Evolutionary conservation across 345 rosid species (phyloP).

Genomic region (Syzygium grande): DNA sequence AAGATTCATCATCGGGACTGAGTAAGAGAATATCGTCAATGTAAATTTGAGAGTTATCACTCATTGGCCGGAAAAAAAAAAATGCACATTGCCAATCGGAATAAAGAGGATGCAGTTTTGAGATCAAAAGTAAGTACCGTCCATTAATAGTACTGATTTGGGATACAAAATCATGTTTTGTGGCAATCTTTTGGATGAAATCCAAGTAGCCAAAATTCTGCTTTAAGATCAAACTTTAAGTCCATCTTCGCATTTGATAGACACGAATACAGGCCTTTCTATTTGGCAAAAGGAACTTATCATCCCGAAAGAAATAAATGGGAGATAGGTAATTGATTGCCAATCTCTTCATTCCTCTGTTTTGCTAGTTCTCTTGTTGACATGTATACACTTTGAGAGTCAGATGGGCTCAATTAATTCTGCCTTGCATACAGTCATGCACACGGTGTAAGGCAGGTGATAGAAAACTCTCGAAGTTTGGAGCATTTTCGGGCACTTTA

Average conservation of each 20-base stretch:
- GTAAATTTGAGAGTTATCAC: neutral
- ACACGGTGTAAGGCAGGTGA: neutral
- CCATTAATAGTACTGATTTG: neutral
- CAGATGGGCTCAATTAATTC: too few relatives aligned
- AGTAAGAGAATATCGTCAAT: neutral
- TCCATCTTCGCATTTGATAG: neutral
- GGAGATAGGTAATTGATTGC: neutral
- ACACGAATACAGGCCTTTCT: too few relatives aligned
- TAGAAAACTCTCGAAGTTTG: neutral
- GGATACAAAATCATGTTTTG: neutral
- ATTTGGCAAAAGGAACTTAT: neutral
- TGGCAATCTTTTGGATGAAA: neutral
- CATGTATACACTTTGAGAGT: too few relatives aligned
- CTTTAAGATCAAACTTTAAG: neutral
- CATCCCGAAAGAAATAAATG: neutral
- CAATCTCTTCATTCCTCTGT: neutral
- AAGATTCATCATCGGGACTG: too few relatives aligned
- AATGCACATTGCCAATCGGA: neutral
- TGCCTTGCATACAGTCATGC: neutral
- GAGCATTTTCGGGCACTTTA: neutral
- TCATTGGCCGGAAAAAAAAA: neutral
- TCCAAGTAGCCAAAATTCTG: neutral
- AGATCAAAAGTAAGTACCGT: neutral
- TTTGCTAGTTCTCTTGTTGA: neutral
- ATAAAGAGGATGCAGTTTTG: neutral